A percentile compares a stretch with the other conserved stretches of the same genome.
Evolutionary conservation across 164 flowering plant species (phyloP).

Genomic region (Nymphaea thermarum): DNA sequence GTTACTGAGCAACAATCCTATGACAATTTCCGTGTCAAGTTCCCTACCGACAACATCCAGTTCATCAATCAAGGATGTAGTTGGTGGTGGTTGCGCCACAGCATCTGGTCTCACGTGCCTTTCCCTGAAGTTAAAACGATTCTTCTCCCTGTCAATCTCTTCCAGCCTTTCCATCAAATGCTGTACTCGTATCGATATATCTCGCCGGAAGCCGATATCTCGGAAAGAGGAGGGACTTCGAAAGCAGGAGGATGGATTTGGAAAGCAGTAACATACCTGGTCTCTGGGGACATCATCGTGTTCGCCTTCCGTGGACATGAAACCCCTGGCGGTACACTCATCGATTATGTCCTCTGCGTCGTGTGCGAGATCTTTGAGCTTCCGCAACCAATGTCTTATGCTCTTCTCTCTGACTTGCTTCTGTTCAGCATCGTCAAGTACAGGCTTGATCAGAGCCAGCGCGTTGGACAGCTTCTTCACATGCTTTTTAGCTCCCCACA

Average conservation of each 20-base stretch:
- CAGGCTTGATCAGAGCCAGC: too few relatives aligned
- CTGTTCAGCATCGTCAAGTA: constrained; percentile 19
- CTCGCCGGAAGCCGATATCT: too few relatives aligned
- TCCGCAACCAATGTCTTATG: constrained; percentile 5
- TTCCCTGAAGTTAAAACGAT: neutral
- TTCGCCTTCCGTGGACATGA: neutral
- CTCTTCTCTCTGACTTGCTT: constrained; percentile 9
- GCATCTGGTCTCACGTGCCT: too few relatives aligned
- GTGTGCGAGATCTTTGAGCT: constrained; percentile 5
- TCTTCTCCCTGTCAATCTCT: neutral
- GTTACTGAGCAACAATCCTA: neutral
- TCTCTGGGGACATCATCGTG: neutral
- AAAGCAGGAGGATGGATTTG: too few relatives aligned
- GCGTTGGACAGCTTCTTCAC: too few relatives aligned
- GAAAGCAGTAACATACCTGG: neutral
- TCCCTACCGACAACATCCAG: constrained; percentile 3
- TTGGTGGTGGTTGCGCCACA: neutral
- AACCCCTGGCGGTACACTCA: neutral
- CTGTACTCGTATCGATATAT: neutral
- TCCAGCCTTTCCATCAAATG: constrained; percentile 2
- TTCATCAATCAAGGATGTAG: neutral
- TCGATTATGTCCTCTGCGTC: constrained; percentile 6
- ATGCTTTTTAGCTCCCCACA: too few relatives aligned
- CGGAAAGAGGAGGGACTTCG: neutral
- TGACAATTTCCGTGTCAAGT: neutral